A percentile compares a stretch with the other conserved stretches of the same genome.
These are phyloP conservation scores for Kazachstania psychrophila DNA, from an alignment of 805 yeast species.

Conservation along the genomic window DNA sequence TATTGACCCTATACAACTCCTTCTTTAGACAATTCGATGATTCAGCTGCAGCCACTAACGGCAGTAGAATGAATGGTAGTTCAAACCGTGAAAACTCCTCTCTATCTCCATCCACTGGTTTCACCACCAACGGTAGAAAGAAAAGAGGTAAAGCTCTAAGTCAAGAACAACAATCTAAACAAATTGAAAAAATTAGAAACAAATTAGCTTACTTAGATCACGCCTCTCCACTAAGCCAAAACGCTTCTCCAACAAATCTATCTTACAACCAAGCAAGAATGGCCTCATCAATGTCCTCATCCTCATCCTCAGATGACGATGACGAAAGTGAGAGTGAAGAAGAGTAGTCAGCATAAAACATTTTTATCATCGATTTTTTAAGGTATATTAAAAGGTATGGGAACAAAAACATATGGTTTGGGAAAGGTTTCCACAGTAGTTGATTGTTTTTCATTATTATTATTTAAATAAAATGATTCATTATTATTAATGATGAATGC, in stretches of 20 bases:
- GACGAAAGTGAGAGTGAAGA: conserved; percentile 65
- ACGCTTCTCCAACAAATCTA: conserved; percentile 32
- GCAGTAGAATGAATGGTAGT: conserved; percentile 24
- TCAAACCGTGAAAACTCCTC: conserved; percentile 12
- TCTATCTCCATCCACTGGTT: conserved; percentile 23
- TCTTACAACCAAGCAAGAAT: conserved; percentile 7
- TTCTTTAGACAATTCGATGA: conserved; percentile 47
- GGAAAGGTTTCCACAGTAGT: too few species aligned
- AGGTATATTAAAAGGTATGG: too few species aligned
- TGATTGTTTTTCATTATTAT: too few species aligned
- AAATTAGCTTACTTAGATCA: conserved; percentile 66
- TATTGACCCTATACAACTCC: conserved; percentile 73
- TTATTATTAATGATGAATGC: background rate
- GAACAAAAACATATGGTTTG: too few species aligned
- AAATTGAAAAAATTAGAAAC: conserved; percentile 62
- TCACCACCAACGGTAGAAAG: conserved; percentile 20
- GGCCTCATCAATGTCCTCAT: conserved; percentile 9
- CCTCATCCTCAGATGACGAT: conserved; percentile 35
- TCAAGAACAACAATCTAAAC: conserved; percentile 57
- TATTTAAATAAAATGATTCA: too few species aligned
- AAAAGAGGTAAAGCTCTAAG: conserved; percentile 49
- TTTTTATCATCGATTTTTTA: too few species aligned
- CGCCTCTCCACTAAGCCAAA: conserved; percentile 38
- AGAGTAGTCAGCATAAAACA: too few species aligned
- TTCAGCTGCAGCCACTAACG: conserved; percentile 8